A percentile compares a stretch with the other conserved stretches of the same genome.
phyloP scores from a whole-genome alignment of 805 yeast species.

The Ogataea henricii region DNA sequence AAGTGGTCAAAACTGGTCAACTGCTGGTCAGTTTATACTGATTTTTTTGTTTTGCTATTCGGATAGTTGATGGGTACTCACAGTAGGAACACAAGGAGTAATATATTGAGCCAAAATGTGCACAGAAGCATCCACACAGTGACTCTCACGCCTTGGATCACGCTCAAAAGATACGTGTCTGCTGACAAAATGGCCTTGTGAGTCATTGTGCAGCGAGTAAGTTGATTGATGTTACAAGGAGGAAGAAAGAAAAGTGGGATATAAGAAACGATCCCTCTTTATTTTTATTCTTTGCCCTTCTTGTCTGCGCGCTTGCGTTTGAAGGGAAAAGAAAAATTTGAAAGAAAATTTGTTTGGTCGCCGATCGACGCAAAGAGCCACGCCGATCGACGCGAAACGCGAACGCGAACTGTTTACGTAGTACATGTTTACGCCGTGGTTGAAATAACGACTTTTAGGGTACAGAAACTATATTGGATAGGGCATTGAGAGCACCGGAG shows the following conservation, averaged over 20 bases:
- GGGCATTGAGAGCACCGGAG: background rate
- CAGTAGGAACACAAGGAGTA: constrained; percentile 17
- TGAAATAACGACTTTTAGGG: background rate
- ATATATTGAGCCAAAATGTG: constrained; percentile 17
- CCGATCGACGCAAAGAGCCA: background rate
- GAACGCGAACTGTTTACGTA: constrained; percentile 8
- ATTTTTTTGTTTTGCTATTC: too few relatives aligned
- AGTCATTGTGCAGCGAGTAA: background rate
- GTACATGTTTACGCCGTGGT: constrained; percentile 5
- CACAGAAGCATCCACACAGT: constrained; percentile 16
- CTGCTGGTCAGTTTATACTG: too few relatives aligned
- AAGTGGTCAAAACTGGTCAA: constrained; percentile 15
- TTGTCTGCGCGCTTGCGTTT: background rate
- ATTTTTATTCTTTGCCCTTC: background rate
- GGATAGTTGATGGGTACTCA: constrained; percentile 6
- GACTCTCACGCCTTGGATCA: constrained; percentile 8
- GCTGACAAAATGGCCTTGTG: background rate
- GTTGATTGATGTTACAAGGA: background rate
- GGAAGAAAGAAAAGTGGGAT: background rate
- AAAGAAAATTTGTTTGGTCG: too few relatives aligned
- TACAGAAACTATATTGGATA: background rate
- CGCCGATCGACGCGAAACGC: constrained; percentile 5
- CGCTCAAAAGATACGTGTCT: constrained; percentile 7
- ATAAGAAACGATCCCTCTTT: too few relatives aligned
- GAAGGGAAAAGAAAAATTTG: background rate